A percentile compares a stretch with the other conserved stretches of the same genome.
phyloP scores from a whole-genome alignment of 1,284 basidiomycete genomes.

The Malassezia furfur region DNA sequence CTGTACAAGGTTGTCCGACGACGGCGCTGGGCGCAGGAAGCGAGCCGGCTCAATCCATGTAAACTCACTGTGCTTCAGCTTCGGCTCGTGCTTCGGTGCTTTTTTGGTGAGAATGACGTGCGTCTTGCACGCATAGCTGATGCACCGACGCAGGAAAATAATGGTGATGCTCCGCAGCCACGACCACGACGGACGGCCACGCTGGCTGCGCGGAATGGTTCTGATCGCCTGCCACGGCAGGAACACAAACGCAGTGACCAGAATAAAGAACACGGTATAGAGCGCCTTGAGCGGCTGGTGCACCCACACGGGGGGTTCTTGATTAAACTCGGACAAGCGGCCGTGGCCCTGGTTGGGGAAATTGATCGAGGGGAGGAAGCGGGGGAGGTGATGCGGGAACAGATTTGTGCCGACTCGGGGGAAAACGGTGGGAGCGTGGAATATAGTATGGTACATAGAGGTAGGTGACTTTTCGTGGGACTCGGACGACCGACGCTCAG shows the following conservation, averaged over 20 bases:
- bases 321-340: slow-evolving; percentile 30
- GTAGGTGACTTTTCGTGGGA: too few species aligned
- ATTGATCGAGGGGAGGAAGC: slow-evolving; percentile 18
- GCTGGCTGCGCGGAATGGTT: slow-evolving; percentile 20
- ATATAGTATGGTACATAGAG: neutral
- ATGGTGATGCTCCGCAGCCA: slow-evolving; percentile 39
- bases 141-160: slow-evolving; percentile 31
- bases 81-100: slow-evolving; percentile 30
- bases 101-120: slow-evolving; percentile 28
- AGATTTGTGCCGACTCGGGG: neutral
- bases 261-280: slow-evolving; percentile 37
- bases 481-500: too few species aligned
- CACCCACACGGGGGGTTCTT: slow-evolving; percentile 32
- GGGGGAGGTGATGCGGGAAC: neutral
- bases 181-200: slow-evolving; percentile 30
- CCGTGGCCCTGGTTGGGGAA: slow-evolving; percentile 41
- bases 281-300: slow-evolving; percentile 33
- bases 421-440: neutral
- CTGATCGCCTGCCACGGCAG: slow-evolving; percentile 30
- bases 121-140: slow-evolving; percentile 35
- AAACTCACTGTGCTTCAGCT: slow-evolving; percentile 35
- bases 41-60: slow-evolving; percentile 27
- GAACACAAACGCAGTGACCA: slow-evolving; percentile 28
- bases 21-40: neutral
- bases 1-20: neutral